Evolutionary conservation across 192 early-diverging fungal genomes (phyloP).

Genomic region (Backusella parvicylindrica): DNA sequence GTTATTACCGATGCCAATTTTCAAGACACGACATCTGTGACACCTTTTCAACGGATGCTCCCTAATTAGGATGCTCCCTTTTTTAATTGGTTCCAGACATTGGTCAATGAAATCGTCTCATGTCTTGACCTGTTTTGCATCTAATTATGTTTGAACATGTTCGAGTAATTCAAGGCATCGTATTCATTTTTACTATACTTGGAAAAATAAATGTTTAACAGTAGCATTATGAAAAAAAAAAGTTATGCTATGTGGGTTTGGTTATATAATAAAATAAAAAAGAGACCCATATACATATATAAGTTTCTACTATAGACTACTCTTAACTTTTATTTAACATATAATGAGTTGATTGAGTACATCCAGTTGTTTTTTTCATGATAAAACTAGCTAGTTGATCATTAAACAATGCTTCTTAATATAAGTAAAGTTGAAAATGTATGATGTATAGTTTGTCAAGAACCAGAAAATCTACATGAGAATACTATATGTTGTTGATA

Average conservation of each 20-base stretch:
- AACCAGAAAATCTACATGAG: neutral
- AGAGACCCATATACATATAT: neutral
- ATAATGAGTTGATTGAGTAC: neutral
- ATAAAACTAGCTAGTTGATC: neutral
- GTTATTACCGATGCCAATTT: neutral
- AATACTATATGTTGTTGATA: neutral
- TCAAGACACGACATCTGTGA: conserved; percentile 40
- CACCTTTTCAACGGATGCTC: conserved; percentile 34
- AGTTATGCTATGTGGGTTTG: neutral
- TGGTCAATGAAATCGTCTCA: conserved; percentile 8
- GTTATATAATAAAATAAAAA: neutral
- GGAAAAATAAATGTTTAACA: neutral
- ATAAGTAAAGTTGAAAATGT: neutral
- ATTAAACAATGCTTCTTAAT: neutral
- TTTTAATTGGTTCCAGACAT: conserved; percentile 35
- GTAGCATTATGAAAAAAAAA: neutral
- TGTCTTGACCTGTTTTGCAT: conserved; percentile 10
- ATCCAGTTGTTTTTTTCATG: neutral
- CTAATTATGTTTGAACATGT: conserved; percentile 10
- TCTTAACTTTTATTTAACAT: neutral
- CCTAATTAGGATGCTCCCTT: conserved; percentile 16
- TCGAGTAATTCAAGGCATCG: conserved; percentile 10
- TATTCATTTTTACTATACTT: neutral
- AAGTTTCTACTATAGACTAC: neutral
- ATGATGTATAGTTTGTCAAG: neutral